A percentile compares a stretch with the other conserved stretches of the same genome.
These are phyloP conservation scores for Apophysomyces variabilis DNA, from an alignment of 371 early-diverging fungal genomes.

Conservation along the genomic window DNA sequence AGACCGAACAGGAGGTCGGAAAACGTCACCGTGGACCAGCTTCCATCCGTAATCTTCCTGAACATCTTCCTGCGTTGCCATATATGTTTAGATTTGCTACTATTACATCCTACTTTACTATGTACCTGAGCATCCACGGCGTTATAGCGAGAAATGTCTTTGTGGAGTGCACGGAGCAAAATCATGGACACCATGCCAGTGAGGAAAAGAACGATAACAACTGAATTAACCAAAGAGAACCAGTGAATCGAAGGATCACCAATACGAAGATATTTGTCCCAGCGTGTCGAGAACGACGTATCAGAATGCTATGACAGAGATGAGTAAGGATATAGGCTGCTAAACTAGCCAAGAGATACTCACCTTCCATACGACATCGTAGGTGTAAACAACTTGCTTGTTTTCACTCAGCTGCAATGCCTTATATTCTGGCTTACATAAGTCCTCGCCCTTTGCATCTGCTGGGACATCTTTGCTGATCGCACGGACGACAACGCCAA, in stretches of 20 bases:
- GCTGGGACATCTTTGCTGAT: conserved; percentile 40
- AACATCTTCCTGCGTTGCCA: conserved; percentile 62
- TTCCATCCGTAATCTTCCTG: conserved; percentile 92
- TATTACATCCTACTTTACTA: background rate
- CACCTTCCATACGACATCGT: conserved; percentile 82
- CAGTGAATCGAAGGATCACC: conserved; percentile 79
- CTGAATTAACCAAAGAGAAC: conserved; percentile 84
- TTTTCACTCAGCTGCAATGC: conserved; percentile 21
- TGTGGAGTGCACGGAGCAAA: conserved; percentile 79
- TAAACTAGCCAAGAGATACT: conserved; percentile 13
- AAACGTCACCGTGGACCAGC: conserved; percentile 88
- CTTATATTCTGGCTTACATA: conserved; percentile 10
- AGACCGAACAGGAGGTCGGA: conserved; percentile 77
- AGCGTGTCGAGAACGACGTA: conserved; percentile 88
- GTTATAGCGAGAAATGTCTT: conserved; percentile 79
- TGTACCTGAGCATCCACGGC: conserved; percentile 61
- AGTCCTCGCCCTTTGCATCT: conserved; percentile 22
- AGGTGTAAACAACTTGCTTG: conserved; percentile 73
- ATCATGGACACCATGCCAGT: conserved; percentile 86
- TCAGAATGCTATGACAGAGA: conserved; percentile 40
- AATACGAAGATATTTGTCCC: conserved; percentile 87
- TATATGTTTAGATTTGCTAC: background rate
- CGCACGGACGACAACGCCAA: conserved; percentile 86
- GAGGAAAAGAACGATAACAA: conserved; percentile 87
- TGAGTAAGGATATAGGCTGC: background rate